phyloP scores from a whole-genome alignment of 208 protist genomes.

The Kentomonas sorsogonicus region DNA sequence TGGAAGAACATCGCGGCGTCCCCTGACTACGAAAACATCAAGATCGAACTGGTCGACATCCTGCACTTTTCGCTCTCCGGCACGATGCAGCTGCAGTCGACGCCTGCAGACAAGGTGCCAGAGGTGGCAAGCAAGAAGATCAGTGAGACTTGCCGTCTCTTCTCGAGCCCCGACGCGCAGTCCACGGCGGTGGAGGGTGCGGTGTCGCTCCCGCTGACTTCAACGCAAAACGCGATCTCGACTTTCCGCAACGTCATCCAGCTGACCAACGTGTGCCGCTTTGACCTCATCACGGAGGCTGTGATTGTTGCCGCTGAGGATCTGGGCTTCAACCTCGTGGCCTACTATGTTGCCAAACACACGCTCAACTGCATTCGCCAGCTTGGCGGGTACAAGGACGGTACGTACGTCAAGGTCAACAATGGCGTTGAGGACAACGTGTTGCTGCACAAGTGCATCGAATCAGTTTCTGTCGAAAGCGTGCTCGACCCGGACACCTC shows the following conservation, averaged over 20 bases:
- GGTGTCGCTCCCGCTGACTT: slow-evolving; percentile 59
- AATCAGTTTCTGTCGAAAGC: slow-evolving; percentile 46
- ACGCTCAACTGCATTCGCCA: slow-evolving; percentile 89
- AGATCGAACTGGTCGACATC: slow-evolving; percentile 89
- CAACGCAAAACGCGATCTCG: slow-evolving; percentile 68
- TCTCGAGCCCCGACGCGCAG: slow-evolving; percentile 8
- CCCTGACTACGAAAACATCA: slow-evolving; percentile 80
- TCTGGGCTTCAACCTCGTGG: slow-evolving; percentile 83
- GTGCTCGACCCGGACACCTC: slow-evolving; percentile 49
- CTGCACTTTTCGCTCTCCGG: slow-evolving; percentile 89
- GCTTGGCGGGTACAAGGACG: slow-evolving; percentile 83
- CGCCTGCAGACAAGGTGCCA: slow-evolving; percentile 16
- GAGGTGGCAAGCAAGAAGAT: slow-evolving; percentile 18
- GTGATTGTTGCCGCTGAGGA: slow-evolving; percentile 75
- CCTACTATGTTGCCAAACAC: slow-evolving; percentile 91
- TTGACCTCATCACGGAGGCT: slow-evolving; percentile 73
- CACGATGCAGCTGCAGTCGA: slow-evolving; percentile 55
- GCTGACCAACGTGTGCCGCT: slow-evolving; percentile 65
- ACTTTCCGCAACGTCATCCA: slow-evolving; percentile 88
- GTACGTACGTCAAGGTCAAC: slow-evolving; percentile 86
- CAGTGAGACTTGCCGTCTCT: slow-evolving; percentile 26
- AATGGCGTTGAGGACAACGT: slow-evolving; percentile 88
- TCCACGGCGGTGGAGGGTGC: slow-evolving; percentile 32
- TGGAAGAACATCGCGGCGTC: slow-evolving; percentile 85
- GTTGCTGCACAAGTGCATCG: slow-evolving; percentile 83